Evolutionary conservation across 768 basidiomycete genomes (phyloP).

Genomic region (Lactarius vividus): DNA sequence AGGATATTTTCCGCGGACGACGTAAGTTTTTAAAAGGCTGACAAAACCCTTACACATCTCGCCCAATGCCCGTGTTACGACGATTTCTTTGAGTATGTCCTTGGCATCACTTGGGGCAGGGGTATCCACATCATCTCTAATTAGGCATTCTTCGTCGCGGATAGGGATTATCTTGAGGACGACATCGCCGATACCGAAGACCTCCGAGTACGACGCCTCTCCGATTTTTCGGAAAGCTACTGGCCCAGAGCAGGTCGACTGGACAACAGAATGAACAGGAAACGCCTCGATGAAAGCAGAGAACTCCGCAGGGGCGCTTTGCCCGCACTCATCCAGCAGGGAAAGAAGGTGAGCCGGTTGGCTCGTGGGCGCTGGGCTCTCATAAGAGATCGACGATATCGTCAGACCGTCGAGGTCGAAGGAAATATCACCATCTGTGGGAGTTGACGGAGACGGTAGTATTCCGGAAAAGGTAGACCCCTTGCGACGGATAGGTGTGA

Average conservation of each 20-base stretch:
- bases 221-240: conserved; percentile 78
- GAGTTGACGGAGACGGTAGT: conserved; percentile 54
- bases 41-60: conserved; percentile 76
- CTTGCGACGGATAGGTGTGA: conserved; percentile 63
- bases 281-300: conserved; percentile 81
- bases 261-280: conserved; percentile 68
- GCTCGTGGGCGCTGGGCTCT: conserved; percentile 25
- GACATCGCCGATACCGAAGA: conserved; percentile 85
- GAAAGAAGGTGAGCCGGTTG: conserved; percentile 57
- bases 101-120: conserved; percentile 71
- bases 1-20: conserved; percentile 87
- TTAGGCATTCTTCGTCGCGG: conserved; percentile 44
- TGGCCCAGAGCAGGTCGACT: conserved; percentile 32
- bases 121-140: conserved; percentile 41
- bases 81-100: conserved; percentile 78
- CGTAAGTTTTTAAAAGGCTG: conserved; percentile 73
- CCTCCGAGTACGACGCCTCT: conserved; percentile 96
- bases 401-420: conserved; percentile 47
- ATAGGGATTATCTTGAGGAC: conserved; percentile 91
- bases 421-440: conserved; percentile 48
- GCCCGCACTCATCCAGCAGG: conserved; percentile 69
- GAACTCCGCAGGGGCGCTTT: conserved; percentile 69
- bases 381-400: conserved; percentile 32
- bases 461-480: conserved; percentile 39
- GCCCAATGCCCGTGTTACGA: conserved; percentile 75